Evolutionary conservation across 2,329 filamentous ascomycete genomes (phyloP), one percentile per base, ranked within the genome.

Genomic region (Verruconis gallopava): DNA sequence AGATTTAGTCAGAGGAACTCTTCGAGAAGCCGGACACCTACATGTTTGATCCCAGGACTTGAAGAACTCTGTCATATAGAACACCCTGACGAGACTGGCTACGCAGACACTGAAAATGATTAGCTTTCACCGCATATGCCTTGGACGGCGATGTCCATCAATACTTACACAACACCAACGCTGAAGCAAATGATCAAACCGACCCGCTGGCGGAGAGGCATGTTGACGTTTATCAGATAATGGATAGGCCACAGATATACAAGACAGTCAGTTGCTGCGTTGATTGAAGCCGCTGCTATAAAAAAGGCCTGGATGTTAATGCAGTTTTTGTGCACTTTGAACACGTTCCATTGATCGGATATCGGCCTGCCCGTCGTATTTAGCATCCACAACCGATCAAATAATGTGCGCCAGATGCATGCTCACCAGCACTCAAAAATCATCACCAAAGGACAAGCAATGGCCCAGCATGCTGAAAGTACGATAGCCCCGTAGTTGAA

Each of bases 371-470:
- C 6, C n/a, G n/a, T n/a, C n/a, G n/a, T n/a, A n/a, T n/a, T n/a
- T n/a, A n/a, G n/a, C n/a, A n/a, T n/a, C n/a, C n/a, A n/a, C n/a
- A n/a, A n/a, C n/a, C n/a, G n/a, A n/a, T n/a, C n/a, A n/a, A n/a
- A n/a, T n/a, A n/a, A n/a, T n/a, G n/a, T n/a, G n/a, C n/a, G n/a
- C 6, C 25, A 9, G 25, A 9, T 30, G 9, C 25, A 33, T 4
- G 3, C 43, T 21, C 25, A 45, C 43, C 21, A 45, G 34, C 43
- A 45, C 35, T 45, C 39, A 15, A 45, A 44, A 2, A 45, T 38
- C 5, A 34, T 42, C 12, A 43, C 21, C 15, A 44, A 22, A 9
- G 39, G 34, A 14, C 32, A n/a, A 21, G 30, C 19, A 33, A 45
- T 21, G 19, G 39, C 32, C 20, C 21, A 42, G 11, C 28, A 9